Base-by-base conservation (phyloP, 345 rosid genomes). In the Raphanus sativus region DNA sequence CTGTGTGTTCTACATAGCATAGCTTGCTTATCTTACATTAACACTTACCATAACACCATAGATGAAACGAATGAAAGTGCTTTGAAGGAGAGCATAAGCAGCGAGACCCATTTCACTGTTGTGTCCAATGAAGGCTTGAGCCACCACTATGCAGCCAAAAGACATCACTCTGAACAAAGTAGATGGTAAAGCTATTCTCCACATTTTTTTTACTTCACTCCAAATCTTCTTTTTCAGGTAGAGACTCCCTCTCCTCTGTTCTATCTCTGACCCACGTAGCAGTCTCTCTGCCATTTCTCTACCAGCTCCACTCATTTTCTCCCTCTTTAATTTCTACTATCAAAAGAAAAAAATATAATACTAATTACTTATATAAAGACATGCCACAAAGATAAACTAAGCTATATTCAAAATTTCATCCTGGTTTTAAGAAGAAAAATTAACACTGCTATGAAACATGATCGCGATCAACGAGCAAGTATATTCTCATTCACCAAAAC, bases 161-260 rank as follows among this genome's bases (percentile, higher is more conserved):
- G 84, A 67, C 67, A 83, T 65, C 32, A 85, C 82, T 78, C 88
- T 82, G 16, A 84, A 75, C 59, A 89, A 12, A 30, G 86, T 84
- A 0, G 88, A 76, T n/a, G 91, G 91, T 68, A 87, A 86, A 34
- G 87, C 86, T 34, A 87, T 79, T 33, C 83, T 80, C 91, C 91
- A 89, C 74, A 71, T 70, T 36, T 75, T 75, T 2, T 36, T 70
- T 28, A 71, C 69, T 71, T 80, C 83, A 56, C 8, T 70, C 83
- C 80, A 75, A 30, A 80, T 26, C 73, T 75, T 80, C 34, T 69
- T 80, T 5, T 73, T 75, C 13, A 80, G 3, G 25, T 40, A 29
- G 61, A 74, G 61, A 38, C 67, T 69, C 33, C 62, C 82, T 32
- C 17, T 69, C 40, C 74, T 78, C 34, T 73, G 69, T 34, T 67